A percentile compares a stretch with the other conserved stretches of the same genome.
These are phyloP conservation scores for Ceratocystis albifundus DNA, from an alignment of 2,329 filamentous ascomycete species.

Conservation along the genomic window DNA sequence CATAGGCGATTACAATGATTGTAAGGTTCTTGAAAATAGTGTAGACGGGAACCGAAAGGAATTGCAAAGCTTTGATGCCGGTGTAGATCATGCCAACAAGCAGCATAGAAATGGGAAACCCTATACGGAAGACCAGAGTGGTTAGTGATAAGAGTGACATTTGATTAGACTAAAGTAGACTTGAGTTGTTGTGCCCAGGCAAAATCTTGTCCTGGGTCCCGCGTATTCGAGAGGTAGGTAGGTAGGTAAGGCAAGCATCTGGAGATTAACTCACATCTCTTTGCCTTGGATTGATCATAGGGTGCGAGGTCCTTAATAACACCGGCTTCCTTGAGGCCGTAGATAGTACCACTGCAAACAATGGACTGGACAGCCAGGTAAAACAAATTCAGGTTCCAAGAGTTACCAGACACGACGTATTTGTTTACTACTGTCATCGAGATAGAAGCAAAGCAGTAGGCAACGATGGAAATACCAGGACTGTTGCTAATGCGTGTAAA, in stretches of 20 bases:
- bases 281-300: constrained; percentile 80
- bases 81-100: constrained; percentile 99
- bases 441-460: constrained; percentile 93
- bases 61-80: constrained; percentile 88
- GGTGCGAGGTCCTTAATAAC: constrained; percentile 70
- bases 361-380: constrained; percentile 82
- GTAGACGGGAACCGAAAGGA: constrained; percentile 93
- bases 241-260: not conserved
- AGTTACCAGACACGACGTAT: constrained; percentile 81
- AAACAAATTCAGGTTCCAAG: constrained; percentile 96
- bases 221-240: not conserved
- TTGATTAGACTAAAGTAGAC: not conserved
- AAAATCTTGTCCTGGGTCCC: no score
- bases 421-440: constrained; percentile 99
- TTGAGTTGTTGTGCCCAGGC: not conserved
- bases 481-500: constrained; percentile 55
- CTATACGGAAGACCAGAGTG: constrained; percentile 35
- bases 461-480: constrained; percentile 66
- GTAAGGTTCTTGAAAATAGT: constrained; percentile 99
- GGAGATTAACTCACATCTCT: constrained; percentile 57
- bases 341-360: constrained; percentile 77
- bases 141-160: not conserved
- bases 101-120: constrained; percentile 92
- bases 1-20: constrained; percentile 96
- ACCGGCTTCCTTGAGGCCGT: constrained; percentile 66